Base-by-base conservation (phyloP, 1,284 basidiomycete species). In the Garcileccinum viscosum region DNA sequence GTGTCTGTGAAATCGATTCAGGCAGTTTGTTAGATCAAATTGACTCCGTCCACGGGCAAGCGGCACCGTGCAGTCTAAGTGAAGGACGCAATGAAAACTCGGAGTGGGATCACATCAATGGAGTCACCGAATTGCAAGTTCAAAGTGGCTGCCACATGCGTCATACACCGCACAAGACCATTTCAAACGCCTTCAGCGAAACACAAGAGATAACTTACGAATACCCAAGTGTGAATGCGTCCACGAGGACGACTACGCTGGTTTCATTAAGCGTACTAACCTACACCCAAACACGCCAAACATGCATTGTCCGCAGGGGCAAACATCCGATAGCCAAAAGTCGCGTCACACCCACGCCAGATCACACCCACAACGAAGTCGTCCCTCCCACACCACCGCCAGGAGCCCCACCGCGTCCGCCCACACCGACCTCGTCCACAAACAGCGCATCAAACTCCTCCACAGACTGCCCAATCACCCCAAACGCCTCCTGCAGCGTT, bases 401-500 rank as follows among this genome's bases (percentile, higher is more conserved):
- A 40, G 1, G 6, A 17, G 15, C 38, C 1, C 24, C 44, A 47
- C 44, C 47, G 27, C 17, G 47, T 53, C 24, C 47, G 15, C 47
- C 24, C 24, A 9, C 53, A 56, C 53, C 27, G 17, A 64, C 63
- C 4, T 63, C 70, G 32, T 71, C 76, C 58, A 40, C 64, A 35
- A 94, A 94, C 71, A 94, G 75, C 62, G 84, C 86, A 73, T 93
- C 92, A 75, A 94, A 94, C 74, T 92, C 89, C 63, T 87, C 85
- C 15, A 86, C 83, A 2, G 86, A 86, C 69, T 92, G 87, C 62
- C 95, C 89, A 76, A 95, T 94, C 6, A 96, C 94, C 17, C 96
- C 96, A 81, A 97, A 97, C 14, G 94, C 92, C 64, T 91, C 89
- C 78, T 98, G 96, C 67, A 96, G 83, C 24, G 89, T 92, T 40